Conservation (phyloP, 2,329 filamentous ascomycete species). For the Fusarium abutilonis region DNA sequence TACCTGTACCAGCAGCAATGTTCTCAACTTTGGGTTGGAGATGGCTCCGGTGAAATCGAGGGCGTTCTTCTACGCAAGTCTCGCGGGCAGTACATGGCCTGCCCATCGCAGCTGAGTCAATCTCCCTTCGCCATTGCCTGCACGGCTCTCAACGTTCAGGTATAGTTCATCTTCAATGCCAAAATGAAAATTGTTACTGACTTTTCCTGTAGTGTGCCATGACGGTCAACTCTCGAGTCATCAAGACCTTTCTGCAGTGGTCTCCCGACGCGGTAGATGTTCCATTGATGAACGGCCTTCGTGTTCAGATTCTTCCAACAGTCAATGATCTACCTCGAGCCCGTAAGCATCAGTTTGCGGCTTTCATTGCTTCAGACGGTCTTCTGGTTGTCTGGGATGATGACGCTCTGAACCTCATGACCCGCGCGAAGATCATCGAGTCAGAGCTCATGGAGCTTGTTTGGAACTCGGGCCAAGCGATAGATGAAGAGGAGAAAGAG, state of each 20-base stretch:
- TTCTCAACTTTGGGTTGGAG: slow-evolving; percentile 76
- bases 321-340: slow-evolving; percentile 75
- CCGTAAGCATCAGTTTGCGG: slow-evolving; percentile 82
- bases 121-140: slow-evolving; percentile 73
- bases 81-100: slow-evolving; percentile 76
- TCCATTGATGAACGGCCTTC: slow-evolving; percentile 78
- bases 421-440: slow-evolving; percentile 77
- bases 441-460: slow-evolving; percentile 80
- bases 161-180: slow-evolving; percentile 49
- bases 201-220: slow-evolving; percentile 70
- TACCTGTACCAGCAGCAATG: slow-evolving; percentile 85
- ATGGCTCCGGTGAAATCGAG: slow-evolving; percentile 73
- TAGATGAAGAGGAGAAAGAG: slow-evolving; percentile 61
- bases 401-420: slow-evolving; percentile 75
- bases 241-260: slow-evolving; percentile 80
- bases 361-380: slow-evolving; percentile 77
- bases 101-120: slow-evolving; percentile 70
- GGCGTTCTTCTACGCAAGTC: slow-evolving; percentile 77
- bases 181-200: slow-evolving; percentile 1
- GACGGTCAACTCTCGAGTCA: slow-evolving; percentile 82
- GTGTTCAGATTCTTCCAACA: slow-evolving; percentile 78
- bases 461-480: slow-evolving; percentile 69
- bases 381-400: slow-evolving; percentile 86
- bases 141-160: slow-evolving; percentile 75
- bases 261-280: slow-evolving; percentile 78